phyloP scores from a whole-genome alignment of 2,329 filamentous ascomycete species.

The Capronia coronata region DNA sequence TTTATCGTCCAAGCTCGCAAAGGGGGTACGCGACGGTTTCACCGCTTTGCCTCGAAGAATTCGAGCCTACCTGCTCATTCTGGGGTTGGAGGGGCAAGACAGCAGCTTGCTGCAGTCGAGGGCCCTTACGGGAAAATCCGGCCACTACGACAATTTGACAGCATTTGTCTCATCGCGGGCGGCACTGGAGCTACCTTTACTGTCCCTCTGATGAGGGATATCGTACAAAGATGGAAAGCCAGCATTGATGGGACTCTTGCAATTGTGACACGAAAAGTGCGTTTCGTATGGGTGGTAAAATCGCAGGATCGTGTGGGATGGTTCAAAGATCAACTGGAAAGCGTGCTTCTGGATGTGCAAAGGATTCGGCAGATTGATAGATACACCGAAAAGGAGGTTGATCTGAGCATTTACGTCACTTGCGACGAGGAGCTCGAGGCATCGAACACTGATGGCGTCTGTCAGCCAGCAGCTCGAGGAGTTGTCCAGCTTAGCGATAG shows the following conservation, averaged over 20 bases:
- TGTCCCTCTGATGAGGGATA: slow-evolving; percentile 45
- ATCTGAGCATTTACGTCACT: slow-evolving; percentile 51
- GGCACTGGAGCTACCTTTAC: slow-evolving; percentile 53
- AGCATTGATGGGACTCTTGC: slow-evolving; percentile 41
- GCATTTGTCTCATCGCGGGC: slow-evolving; percentile 21
- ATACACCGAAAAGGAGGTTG: slow-evolving; percentile 39
- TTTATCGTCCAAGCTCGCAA: slow-evolving; percentile 50
- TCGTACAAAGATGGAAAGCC: slow-evolving; percentile 37
- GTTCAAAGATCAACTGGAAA: slow-evolving; percentile 20
- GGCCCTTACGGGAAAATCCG: slow-evolving; percentile 34
- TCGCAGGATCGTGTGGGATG: slow-evolving; percentile 33
- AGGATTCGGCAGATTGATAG: slow-evolving; percentile 9
- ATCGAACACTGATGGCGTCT: slow-evolving; percentile 4
- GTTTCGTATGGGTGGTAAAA: slow-evolving; percentile 50
- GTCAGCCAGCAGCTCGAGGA: slow-evolving; percentile 11
- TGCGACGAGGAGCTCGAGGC: slow-evolving; percentile 42
- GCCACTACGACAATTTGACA: slow-evolving; percentile 30
- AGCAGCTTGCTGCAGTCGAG: slow-evolving; percentile 29
- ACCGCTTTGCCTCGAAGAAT: slow-evolving; percentile 37
- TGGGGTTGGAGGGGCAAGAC: background rate
- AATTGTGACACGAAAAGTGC: slow-evolving; percentile 29
- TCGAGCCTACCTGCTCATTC: slow-evolving; percentile 38
- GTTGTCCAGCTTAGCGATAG: slow-evolving; percentile 2
- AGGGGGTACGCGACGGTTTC: slow-evolving; percentile 27
- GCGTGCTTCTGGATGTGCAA: slow-evolving; percentile 15